Base-by-base conservation (phyloP, 1,139 yeast species). In the Candida neerlandica region DNA sequence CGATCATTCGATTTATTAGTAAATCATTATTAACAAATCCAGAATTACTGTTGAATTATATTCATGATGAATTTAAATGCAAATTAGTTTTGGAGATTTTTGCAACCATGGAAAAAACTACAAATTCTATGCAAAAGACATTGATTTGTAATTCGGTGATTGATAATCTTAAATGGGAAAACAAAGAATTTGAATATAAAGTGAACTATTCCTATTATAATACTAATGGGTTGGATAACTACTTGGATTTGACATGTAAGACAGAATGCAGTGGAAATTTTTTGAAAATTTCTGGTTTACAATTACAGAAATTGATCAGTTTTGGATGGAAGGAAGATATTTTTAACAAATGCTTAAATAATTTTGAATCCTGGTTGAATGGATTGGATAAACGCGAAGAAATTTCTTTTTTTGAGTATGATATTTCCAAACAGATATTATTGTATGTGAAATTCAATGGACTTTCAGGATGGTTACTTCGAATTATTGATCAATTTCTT, bases 381-480 rank as follows among this genome's bases (percentile, higher is more conserved):
- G 5, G 11, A 12, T 14, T 21, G 6, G n/a, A 23, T n/a, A 21
- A 21, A 6, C 23, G 6, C 23, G 6, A 21, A 21, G 26, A 10
- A 9, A 39, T 46, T 39, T 41, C 26, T 10, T 19, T 21, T 10
- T 49, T 50, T 52, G 82, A 79, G 52, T 33, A 53, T 5, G 63
- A 63, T 2, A 70, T 78, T 39, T 46, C 76, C 5, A 60, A 57
- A 32, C 55, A 56, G 11, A 49, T 78, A 12, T 53, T 75, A 3
- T 58, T 58, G 4, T 78, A 70, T 55, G 61, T 80, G 51, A 64
- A 62, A 43, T 74, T 67, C 46, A 71, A 72, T 54, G 68, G 70
- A 14, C 63, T 71, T 39, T 62, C 70, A 45, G 71, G 70, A 18
- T 49, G 63, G 6, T 44, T 66, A 3, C 53, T 65, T 10, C 48